Conservation (phyloP, 345 rosid species). For the Limnanthes douglasii region DNA sequence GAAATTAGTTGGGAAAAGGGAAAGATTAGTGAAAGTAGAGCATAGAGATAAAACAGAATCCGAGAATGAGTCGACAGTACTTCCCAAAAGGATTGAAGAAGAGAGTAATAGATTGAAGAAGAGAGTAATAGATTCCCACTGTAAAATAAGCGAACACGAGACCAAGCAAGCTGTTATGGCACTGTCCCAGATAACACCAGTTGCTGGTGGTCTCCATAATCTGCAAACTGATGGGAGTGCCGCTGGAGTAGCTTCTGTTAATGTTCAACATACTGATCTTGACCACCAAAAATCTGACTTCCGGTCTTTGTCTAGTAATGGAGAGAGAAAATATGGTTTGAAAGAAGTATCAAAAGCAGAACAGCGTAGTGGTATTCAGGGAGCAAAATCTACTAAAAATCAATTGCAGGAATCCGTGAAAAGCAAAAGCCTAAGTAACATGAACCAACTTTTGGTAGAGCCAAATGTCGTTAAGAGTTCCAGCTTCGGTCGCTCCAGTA, state of each 20-base stretch:
- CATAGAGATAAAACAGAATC: no score
- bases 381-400: conserved; percentile 19
- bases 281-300: conserved; percentile 8
- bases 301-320: conserved; percentile 5
- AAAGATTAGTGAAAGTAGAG: no score
- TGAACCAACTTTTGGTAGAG: no score
- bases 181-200: background rate
- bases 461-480: no score
- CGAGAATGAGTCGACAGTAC: background rate
- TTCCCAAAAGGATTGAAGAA: conserved; percentile 8
- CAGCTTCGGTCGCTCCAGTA: no score
- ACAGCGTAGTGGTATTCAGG: conserved; percentile 7
- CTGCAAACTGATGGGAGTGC: conserved; percentile 15
- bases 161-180: conserved; percentile 7
- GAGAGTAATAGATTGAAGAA: conserved; percentile 12
- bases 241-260: conserved; percentile 4
- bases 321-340: conserved; percentile 5
- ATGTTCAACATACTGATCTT: conserved; percentile 8
- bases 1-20: conserved; percentile 16
- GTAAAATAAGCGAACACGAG: conserved; percentile 14
- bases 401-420: conserved; percentile 17
- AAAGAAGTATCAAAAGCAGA: conserved; percentile 9
- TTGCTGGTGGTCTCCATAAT: background rate
- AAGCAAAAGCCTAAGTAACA: no score
- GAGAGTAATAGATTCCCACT: background rate